Base-by-base conservation (phyloP, 2,329 filamentous ascomycete genomes). In the Calycina herbarum region DNA sequence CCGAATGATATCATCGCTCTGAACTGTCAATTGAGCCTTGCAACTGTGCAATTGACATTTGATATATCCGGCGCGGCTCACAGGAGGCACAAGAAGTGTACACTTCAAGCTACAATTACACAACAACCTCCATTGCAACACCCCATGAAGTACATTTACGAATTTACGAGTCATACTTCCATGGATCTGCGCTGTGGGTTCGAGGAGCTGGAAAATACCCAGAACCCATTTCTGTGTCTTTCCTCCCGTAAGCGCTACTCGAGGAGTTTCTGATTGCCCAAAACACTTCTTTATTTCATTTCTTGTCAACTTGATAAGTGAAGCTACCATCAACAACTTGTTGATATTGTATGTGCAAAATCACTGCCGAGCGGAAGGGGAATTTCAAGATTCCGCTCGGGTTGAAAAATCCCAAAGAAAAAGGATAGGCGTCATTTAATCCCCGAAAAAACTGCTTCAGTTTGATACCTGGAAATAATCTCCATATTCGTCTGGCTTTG, bases 141-240 rank as follows among this genome's bases (percentile, higher is more conserved):
- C 20, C 45, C 20, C 1, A 24, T 10, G 45, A 20, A 51, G 45
- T 51, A 51, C 45, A 13, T 24, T 13, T 4, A 51, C 45, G 45
- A 51, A 51, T 51, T 24, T 51, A 51, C 45, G 45, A 51, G 45
- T 51, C 45, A 51, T 51, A 20, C 45, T 24, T 51, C n/a, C 2
- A 51, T 7, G 6, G 42, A 45, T 45, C 42, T n/a, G 42, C 42
- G 17, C 17, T 17, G 42, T n/a, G 42, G 17, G 42, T 20, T 24
- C 8, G n/a, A 20, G 45, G 45, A 48, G 45, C 45, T 48, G 45
- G 45, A 51, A 24, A 51, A 51, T 51, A 51, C 45, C 45, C n/a
- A 51, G n/a, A 51, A 5, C 7, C 8, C 20, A 20, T 13, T 27
- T 51, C 6, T 10, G 20, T 24, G 45, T 51, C 20, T 51, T 24